Base-by-base conservation (phyloP, 2,329 filamentous ascomycete species). In the Colletotrichum liaoningense region DNA sequence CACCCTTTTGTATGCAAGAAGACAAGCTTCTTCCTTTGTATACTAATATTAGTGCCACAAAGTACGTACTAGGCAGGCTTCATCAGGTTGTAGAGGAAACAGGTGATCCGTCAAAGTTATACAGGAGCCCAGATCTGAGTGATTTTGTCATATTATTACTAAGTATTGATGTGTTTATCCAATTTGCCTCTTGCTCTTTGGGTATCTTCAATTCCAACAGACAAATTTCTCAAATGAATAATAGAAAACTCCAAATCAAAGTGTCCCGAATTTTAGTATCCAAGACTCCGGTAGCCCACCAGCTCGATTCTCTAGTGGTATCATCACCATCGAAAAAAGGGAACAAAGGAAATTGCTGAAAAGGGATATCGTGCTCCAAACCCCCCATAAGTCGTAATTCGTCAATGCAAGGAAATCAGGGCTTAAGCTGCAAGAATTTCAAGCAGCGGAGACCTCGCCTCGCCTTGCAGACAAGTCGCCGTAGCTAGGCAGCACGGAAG, bases 401-500 rank as follows among this genome's bases (percentile, higher is more conserved):
- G 46, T 73, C 24, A 52, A 56, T n/a, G 22, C 22, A 7, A 33
- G 33, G 38, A 9, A 54, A 60, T 14, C 9, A 22, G 19, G 9
- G 16, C n/a, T 42, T 33, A 14, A 16, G 2, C n/a, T 19, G 42
- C 19, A 4, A n/a, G 3, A 2, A 5, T 12, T 6, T 73, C 60
- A 69, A 12, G 56, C 63, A 49, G 63, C 30, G 5, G 65, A 28
- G 14, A 73, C 62, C 9, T 58, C 66, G 19, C 58, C 22, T 49
- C 59, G 46, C 28, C 65, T 62, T 14, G 30, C 49, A 7, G 35
- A n/a, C 54, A 75, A 70, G 12, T 83, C 81, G n/a, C 83, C 77
- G 68, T 85, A 85, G 11, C 81, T 83, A 7, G 85, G 84, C 38
- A 89, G 77, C 38, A 82, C 77, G 60, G 78, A 78, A 63, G 77